phyloP scores from a whole-genome alignment of 164 flowering plant genomes.

The Stephania cephalantha region DNA sequence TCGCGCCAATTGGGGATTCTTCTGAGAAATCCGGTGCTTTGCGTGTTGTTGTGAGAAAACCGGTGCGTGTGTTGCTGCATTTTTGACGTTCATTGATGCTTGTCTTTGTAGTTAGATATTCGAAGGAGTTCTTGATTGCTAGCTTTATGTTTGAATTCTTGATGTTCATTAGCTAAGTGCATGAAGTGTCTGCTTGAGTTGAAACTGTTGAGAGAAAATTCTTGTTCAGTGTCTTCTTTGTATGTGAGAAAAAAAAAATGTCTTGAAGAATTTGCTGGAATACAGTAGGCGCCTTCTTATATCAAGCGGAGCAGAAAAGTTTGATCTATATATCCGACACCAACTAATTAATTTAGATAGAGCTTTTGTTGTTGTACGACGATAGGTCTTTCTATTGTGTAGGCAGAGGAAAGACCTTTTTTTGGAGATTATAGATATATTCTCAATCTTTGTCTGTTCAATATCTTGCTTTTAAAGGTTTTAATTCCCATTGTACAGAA shows the following conservation, averaged over 20 bases:
- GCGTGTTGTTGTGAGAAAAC: constrained; percentile 50
- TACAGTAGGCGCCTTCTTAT: too few relatives aligned
- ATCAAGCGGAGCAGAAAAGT: too few relatives aligned
- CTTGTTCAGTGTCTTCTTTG: neutral
- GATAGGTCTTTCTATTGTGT: too few relatives aligned
- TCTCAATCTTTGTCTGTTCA: too few relatives aligned
- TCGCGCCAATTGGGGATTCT: neutral
- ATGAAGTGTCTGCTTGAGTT: neutral
- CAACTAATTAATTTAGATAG: too few relatives aligned
- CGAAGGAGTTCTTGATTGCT: neutral
- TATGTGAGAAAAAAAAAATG: neutral
- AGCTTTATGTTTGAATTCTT: neutral
- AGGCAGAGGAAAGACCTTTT: too few relatives aligned
- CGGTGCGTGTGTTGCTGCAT: constrained; percentile 38
- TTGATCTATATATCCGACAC: too few relatives aligned
- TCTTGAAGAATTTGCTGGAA: too few relatives aligned
- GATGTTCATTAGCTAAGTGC: neutral
- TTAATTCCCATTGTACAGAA: too few relatives aligned
- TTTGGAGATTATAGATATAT: too few relatives aligned
- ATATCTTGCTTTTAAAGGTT: too few relatives aligned
- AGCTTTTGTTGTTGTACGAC: too few relatives aligned
- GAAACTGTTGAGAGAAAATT: neutral
- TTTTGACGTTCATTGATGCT: neutral
- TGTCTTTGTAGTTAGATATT: neutral
- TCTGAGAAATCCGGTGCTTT: constrained; percentile 30